Base-by-base conservation (phyloP, 1,284 basidiomycete species). In the Cronartium quercuum region DNA sequence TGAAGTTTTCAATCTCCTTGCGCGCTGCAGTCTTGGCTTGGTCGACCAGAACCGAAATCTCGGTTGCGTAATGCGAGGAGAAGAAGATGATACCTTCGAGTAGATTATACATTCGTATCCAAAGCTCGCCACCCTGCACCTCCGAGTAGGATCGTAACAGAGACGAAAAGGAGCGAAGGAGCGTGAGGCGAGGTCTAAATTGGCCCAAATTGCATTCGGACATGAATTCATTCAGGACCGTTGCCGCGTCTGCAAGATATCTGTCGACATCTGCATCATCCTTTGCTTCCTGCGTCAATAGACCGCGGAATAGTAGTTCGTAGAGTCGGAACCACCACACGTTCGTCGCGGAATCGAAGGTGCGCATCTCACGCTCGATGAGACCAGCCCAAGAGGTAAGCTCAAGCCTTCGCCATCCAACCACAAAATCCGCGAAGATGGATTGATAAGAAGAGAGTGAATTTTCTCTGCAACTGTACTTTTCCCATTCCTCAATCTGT, bases 401-500 rank as follows among this genome's bases (percentile, higher is more conserved):
- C 81, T 99, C 96, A 70, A 95, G 83, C 57, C 91, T 87, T 69
- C 96, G 86, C 96, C 96, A 98, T 35, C 88, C 86, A 63, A 98
- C 88, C 68, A 98, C 91, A 62, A 94, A 85, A 24, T 82, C 83
- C 5, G 87, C 90, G 38, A 97, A 83, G 12, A 84, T 84, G 35
- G 88, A 85, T 76, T 89, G 91, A 79, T 91, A 85, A 0, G 81
- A 76, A 78, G 87, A 88, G 76, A 99, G 86, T 34, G 88, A 89
- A 79, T 94, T 97, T 64, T 90, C 88, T 34, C 87, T 86, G 82
- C 93, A 94, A 12, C 95, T 90, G 79, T 91, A 98, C 79, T 89
- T 89, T 81, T 98, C 93, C 96, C 96, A 99, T 80, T 98, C 96
- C 77, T 96, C 92, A 10, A 89, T 92, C 77, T 96, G 91, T 58